Base-by-base conservation (phyloP, 116 monocot genomes). In the Posidonia oceanica region DNA sequence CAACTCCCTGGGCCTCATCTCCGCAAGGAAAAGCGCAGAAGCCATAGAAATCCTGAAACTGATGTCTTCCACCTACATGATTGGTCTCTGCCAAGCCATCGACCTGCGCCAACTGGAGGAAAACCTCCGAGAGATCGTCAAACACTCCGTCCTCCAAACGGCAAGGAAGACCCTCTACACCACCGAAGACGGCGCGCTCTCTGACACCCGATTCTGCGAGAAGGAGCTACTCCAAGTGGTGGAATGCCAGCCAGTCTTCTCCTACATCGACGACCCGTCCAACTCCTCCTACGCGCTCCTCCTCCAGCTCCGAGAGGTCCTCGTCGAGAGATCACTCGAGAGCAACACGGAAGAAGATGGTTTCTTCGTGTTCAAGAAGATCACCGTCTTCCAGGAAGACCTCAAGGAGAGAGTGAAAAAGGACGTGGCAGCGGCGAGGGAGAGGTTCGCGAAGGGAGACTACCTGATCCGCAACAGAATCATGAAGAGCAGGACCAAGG, bases 251-350 rank as follows among this genome's bases (percentile, higher is more conserved):
- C 73, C 68, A 0, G 76, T 81, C 4, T 81, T 81, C 77, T 76
- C 81, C 38, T 81, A 81, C 73, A 76, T 76, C 64, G 81, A 81
- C 69, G 81, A 81, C 64, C 81, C 81, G 11, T n/a, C 59, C 39
- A 80, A 69, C 57, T n/a, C 72, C 3, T 71, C 80, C 36, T 80
- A 80, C 72, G 58, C 80, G 15, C 59, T 80, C 48, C 52, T 80
- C 68, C 72, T 71, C n/a, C 75, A 76, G 68, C 80, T 80, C 51
- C 44, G 72, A 3, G 71, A 80, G 52, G 80, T 80, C 5, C 76
- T 80, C 20, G 76, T 80, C 14, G 80, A 76, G 64, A 67, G 73
- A 36, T 40, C 78, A 5, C 40, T 78, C 3, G 37, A 62, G 5
- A 39, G 39, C 39, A 15, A 52, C 10, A 42, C 20, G 2, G 69